Evolutionary conservation across 305 asterid species (phyloP).

Genomic region (Solanum aculeatissimum): DNA sequence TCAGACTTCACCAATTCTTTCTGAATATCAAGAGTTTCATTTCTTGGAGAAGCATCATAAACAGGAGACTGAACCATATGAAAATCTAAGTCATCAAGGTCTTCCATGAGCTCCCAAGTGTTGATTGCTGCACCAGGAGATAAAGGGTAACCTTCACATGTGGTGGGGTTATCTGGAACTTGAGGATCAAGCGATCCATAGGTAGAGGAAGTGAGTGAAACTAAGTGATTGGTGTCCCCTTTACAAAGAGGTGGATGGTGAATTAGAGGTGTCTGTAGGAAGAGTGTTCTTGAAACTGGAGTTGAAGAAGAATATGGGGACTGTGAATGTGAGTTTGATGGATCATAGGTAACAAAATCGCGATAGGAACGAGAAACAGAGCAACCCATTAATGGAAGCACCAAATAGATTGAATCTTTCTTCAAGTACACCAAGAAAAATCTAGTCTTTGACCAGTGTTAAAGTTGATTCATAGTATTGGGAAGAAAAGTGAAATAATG

Average conservation of each 20-base stretch:
- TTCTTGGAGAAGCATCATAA: constrained; percentile 24
- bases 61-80: constrained; percentile 13
- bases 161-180: constrained; percentile 3
- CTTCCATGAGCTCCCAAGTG: constrained; percentile 96
- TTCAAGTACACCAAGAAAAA: neutral
- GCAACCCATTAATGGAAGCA: constrained; percentile 47
- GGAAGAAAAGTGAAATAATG: neutral
- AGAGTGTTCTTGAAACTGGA: constrained; percentile 54
- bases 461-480: neutral
- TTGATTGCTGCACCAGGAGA: constrained; percentile 80
- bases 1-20: constrained; percentile 27
- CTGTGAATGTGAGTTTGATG: constrained; percentile 21
- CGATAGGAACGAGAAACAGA: constrained; percentile 59
- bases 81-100: constrained; percentile 40
- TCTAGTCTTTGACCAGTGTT: neutral
- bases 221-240: constrained; percentile 80
- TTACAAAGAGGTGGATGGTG: constrained; percentile 68
- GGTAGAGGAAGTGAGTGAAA: constrained; percentile 69
- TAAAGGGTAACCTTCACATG: constrained; percentile 21
- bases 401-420: neutral
- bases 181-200: constrained; percentile 48
- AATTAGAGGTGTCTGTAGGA: constrained; percentile 55
- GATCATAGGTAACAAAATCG: constrained; percentile 28
- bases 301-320: constrained; percentile 35
- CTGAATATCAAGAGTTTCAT: no score